Percentiles rank a stretch among this genome's conserved stretches.
Evolutionary conservation across 2,329 filamentous ascomycete species (phyloP).

Genomic region (Fusarium sp.): DNA sequence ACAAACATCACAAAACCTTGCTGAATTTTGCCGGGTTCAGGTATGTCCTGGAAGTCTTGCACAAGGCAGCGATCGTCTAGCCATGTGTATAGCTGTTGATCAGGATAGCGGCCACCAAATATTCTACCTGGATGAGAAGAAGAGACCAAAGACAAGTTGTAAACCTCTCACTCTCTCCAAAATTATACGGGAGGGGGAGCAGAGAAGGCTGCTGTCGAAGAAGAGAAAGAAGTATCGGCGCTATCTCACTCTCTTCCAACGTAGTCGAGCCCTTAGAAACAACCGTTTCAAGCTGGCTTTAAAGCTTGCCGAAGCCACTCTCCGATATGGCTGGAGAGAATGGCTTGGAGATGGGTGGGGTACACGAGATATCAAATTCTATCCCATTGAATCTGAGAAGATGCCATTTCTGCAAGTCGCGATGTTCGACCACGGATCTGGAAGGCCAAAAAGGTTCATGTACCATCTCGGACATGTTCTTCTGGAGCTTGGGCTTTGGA

Average conservation of each 20-base stretch:
- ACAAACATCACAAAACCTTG: neutral
- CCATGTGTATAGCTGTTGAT: slow-evolving; percentile 17
- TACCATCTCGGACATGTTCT: slow-evolving; percentile 2
- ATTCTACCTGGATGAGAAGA: slow-evolving; percentile 3
- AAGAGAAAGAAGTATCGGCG: neutral
- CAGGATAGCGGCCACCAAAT: slow-evolving; percentile 2
- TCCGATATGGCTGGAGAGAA: slow-evolving; percentile 16
- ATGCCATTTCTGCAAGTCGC: slow-evolving; percentile 1
- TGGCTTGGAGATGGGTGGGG: slow-evolving; percentile 18
- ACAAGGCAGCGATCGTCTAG: neutral
- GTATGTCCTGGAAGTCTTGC: slow-evolving; percentile 19
- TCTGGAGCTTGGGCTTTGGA: slow-evolving; percentile 5
- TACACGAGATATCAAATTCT: neutral
- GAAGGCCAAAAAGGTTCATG: slow-evolving; percentile 1
- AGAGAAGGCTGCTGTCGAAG: neutral
- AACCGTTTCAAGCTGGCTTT: slow-evolving; percentile 3
- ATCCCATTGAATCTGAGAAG: slow-evolving; percentile 9
- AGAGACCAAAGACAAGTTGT: neutral
- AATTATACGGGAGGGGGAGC: neutral
- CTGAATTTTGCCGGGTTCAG: neutral
- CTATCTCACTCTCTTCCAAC: neutral
- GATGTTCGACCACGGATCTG: neutral
- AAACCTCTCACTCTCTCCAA: slow-evolving; percentile 1
- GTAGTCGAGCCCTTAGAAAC: neutral
- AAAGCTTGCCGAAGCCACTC: slow-evolving; percentile 13